Conservation (phyloP, 169 alveolate genomes). For the Amoebophrya sp. region DNA sequence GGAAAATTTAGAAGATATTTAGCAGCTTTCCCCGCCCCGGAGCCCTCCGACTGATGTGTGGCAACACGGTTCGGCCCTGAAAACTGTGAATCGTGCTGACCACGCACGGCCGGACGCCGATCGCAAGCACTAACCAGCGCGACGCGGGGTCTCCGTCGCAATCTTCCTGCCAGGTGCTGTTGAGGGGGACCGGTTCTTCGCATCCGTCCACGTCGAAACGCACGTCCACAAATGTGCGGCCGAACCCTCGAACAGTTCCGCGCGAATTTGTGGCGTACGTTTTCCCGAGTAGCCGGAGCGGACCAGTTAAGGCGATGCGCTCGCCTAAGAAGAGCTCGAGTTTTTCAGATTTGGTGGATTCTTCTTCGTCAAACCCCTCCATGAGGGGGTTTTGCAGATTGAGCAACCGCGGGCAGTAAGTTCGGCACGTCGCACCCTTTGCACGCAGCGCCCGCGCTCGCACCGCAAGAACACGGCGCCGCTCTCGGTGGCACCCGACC, state of each 20-base stretch:
- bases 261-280: background rate
- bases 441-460: background rate
- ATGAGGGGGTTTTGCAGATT: background rate
- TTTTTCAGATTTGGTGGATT: background rate
- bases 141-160: background rate
- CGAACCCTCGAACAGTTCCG: background rate
- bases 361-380: background rate
- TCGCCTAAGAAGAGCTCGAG: background rate
- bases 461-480: background rate
- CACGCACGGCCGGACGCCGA: background rate
- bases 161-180: background rate
- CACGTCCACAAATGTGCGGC: background rate
- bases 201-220: background rate
- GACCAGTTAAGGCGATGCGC: background rate
- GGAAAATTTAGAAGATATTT: too few relatives aligned
- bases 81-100: background rate
- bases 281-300: background rate
- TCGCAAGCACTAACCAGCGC: background rate
- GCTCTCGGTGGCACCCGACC: background rate
- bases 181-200: background rate
- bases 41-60: too few relatives aligned
- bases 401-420: background rate
- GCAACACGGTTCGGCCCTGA: background rate
- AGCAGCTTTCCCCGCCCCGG: too few relatives aligned
- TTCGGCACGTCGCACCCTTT: background rate